Evolutionary conservation across 768 basidiomycete genomes (phyloP).

Genomic region (Auricularia auricula-judae): DNA sequence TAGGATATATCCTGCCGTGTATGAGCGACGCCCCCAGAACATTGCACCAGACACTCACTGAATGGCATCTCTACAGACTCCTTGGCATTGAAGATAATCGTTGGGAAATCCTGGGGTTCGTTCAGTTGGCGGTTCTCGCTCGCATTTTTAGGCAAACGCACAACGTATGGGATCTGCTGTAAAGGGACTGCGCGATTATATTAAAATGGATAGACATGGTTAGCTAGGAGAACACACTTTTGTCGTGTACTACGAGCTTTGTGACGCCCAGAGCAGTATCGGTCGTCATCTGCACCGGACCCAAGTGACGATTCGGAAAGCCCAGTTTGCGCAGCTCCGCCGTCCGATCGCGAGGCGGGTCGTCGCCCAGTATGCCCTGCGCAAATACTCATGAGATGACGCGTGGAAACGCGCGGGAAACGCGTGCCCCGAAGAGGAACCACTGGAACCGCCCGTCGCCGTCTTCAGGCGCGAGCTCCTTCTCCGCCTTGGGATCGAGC

Average conservation of each 20-base stretch:
- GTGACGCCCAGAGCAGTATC: conserved; percentile 93
- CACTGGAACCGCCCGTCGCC: conserved; percentile 64
- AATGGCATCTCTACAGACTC: conserved; percentile 99
- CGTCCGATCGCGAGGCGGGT: conserved; percentile 91
- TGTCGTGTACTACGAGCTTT: conserved; percentile 67
- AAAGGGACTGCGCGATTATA: conserved; percentile 27
- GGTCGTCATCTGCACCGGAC: conserved; percentile 92
- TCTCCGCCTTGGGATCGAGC: conserved; percentile 82
- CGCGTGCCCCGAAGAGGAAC: conserved; percentile 77
- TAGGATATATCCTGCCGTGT: conserved; percentile 38
- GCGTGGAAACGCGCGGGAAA: not conserved
- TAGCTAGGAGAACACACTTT: conserved; percentile 28
- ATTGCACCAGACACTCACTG: conserved; percentile 36
- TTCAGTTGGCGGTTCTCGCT: not conserved
- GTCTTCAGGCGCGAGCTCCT: conserved; percentile 63
- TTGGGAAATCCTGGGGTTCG: conserved; percentile 63
- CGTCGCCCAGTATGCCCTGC: conserved; percentile 68
- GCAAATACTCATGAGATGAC: not conserved
- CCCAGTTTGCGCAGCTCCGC: conserved; percentile 76
- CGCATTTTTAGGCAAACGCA: conserved; percentile 24
- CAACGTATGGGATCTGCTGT: conserved; percentile 61
- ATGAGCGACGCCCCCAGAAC: conserved; percentile 22
- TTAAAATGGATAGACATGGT: not conserved
- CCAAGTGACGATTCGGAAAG: conserved; percentile 79
- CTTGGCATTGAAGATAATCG: conserved; percentile 72